These are phyloP conservation scores for Vicia faba DNA, from an alignment of 306 rosid species.

Conservation along the genomic window DNA sequence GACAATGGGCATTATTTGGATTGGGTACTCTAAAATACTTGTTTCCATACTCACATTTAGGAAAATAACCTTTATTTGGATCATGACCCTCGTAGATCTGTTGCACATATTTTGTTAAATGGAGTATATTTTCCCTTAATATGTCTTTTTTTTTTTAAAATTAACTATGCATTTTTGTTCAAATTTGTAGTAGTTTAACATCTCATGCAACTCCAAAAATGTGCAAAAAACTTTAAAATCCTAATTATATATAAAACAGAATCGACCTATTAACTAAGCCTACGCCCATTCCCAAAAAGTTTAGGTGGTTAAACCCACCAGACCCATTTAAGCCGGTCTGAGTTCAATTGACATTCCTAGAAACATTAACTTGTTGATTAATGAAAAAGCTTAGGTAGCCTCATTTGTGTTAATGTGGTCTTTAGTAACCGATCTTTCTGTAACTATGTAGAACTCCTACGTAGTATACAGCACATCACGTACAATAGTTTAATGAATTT, in stretches of 20 bases:
- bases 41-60: background rate
- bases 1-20: background rate
- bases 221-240: background rate
- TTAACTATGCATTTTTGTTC: background rate
- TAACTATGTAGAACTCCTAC: no score
- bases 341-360: background rate
- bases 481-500: background rate
- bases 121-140: slow-evolving; percentile 2
- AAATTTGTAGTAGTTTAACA: background rate
- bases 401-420: background rate
- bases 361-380: slow-evolving; percentile 25
- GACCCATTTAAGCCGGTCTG: background rate
- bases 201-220: slow-evolving; percentile 11
- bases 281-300: background rate
- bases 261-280: background rate
- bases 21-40: background rate
- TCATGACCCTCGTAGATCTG: background rate
- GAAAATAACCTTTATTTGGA: background rate
- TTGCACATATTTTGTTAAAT: background rate
- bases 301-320: background rate
- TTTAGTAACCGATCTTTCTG: no score
- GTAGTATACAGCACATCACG: no score
- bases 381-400: slow-evolving; percentile 21
- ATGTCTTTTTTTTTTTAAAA: background rate
- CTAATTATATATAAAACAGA: slow-evolving; percentile 17